Evolutionary conservation across 1,284 basidiomycete genomes (phyloP).

Genomic region (Ceratobasidium theobromae): DNA sequence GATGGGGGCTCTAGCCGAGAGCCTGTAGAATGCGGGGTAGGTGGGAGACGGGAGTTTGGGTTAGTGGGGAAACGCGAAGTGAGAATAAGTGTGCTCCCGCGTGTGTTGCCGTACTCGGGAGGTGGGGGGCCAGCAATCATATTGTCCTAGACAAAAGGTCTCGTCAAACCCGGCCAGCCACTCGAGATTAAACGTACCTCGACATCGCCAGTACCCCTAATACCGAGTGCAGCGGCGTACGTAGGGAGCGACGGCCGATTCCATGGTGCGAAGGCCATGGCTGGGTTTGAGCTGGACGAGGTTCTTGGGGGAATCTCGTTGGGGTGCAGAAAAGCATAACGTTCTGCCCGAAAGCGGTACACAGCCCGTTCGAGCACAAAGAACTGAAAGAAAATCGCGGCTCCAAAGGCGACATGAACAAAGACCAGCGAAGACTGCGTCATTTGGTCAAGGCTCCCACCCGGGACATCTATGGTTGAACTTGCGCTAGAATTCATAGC

Average conservation of each 20-base stretch:
- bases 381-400: conserved; percentile 47
- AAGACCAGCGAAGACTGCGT: conserved; percentile 46
- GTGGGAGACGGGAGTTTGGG: background rate
- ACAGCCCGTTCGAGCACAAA: conserved; percentile 64
- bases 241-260: conserved; percentile 67
- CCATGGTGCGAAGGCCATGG: conserved; percentile 64
- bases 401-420: conserved; percentile 42
- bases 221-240: conserved; percentile 66
- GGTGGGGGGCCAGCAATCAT: conserved; percentile 61
- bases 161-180: too few relatives aligned
- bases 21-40: background rate
- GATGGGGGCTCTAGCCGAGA: too few relatives aligned
- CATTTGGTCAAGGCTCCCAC: conserved; percentile 39
- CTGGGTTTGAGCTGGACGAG: conserved; percentile 38
- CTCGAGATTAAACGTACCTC: conserved; percentile 57
- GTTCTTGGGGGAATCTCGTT: conserved; percentile 38
- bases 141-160: conserved; percentile 30
- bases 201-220: conserved; percentile 73
- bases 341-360: conserved; percentile 63
- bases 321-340: conserved; percentile 60
- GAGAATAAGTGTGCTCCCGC: conserved; percentile 64
- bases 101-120: conserved; percentile 69
- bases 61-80: conserved; percentile 42
- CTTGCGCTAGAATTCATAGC: too few relatives aligned
- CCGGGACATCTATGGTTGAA: too few relatives aligned